Conservation (phyloP, 176 grass and related monocot genomes). For the Cenchrus americanus region DNA sequence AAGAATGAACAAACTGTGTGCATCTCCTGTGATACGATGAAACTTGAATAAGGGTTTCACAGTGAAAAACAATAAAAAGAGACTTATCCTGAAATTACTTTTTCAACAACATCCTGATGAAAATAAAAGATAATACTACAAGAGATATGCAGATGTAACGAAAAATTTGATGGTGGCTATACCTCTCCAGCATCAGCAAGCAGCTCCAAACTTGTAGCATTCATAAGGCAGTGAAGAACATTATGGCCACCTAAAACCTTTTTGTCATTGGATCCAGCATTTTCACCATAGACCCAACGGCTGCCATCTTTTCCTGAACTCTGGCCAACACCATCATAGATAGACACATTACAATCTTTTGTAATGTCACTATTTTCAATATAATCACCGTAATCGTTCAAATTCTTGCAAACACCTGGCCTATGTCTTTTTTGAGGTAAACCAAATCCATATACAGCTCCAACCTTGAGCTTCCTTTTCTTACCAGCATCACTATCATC, state of each 20-base stretch:
- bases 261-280: neutral
- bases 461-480: neutral
- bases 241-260: slow-evolving; percentile 35
- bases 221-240: slow-evolving; percentile 16
- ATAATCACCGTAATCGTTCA: slow-evolving; percentile 13
- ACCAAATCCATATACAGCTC: slow-evolving; percentile 1
- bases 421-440: neutral
- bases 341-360: neutral
- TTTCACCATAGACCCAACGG: neutral
- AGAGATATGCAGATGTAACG: neutral
- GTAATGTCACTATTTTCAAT: slow-evolving; percentile 34
- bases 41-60: neutral
- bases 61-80: neutral
- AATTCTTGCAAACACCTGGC: neutral
- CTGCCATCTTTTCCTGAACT: neutral
- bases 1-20: neutral
- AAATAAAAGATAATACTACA: neutral
- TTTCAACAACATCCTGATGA: too few species aligned
- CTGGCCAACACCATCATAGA: neutral
- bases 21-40: neutral
- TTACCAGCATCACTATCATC: neutral
- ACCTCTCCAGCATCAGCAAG: slow-evolving; percentile 41
- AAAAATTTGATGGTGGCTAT: neutral
- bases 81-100: neutral
- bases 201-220: slow-evolving; percentile 38